phyloP scores from a whole-genome alignment of 2,329 filamentous ascomycete species.

The Pestalotiopsis sp. region DNA sequence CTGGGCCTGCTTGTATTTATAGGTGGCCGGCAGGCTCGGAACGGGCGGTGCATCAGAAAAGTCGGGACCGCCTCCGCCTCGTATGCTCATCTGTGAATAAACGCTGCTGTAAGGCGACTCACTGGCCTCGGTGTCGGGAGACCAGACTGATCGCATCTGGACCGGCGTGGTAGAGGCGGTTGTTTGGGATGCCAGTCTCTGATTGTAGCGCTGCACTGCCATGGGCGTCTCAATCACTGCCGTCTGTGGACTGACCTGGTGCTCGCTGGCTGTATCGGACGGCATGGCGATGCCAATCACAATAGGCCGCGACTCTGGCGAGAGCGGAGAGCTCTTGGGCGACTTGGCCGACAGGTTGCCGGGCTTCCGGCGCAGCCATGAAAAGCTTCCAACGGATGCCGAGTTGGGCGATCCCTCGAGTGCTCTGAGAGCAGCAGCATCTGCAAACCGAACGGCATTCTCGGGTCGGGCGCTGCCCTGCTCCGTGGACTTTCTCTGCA shows the following conservation, averaged over 20 bases:
- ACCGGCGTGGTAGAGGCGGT: constrained; percentile 30
- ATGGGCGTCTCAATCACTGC: constrained; percentile 43
- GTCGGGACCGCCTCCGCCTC: constrained; percentile 26
- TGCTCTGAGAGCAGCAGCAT: constrained; percentile 61
- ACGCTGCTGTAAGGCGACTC: constrained; percentile 52
- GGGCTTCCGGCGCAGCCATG: constrained; percentile 53
- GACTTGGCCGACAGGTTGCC: constrained; percentile 24
- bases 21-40: constrained; percentile 54
- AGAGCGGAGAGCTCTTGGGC: constrained; percentile 51
- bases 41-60: constrained; percentile 57
- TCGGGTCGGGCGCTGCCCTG: constrained; percentile 22
- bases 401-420: constrained; percentile 59
- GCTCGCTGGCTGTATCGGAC: constrained; percentile 48
- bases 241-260: constrained; percentile 54
- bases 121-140: constrained; percentile 61
- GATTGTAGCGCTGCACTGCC: constrained; percentile 31
- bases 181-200: constrained; percentile 20
- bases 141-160: constrained; percentile 59
- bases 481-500: constrained; percentile 1
- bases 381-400: constrained; percentile 58
- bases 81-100: constrained; percentile 58
- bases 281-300: constrained; percentile 72
- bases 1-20: constrained; percentile 38
- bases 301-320: constrained; percentile 71
- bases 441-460: constrained; percentile 52